These are phyloP conservation scores for Phycomyces nitens DNA, from an alignment of 192 early-diverging fungal genomes.

Conservation along the genomic window DNA sequence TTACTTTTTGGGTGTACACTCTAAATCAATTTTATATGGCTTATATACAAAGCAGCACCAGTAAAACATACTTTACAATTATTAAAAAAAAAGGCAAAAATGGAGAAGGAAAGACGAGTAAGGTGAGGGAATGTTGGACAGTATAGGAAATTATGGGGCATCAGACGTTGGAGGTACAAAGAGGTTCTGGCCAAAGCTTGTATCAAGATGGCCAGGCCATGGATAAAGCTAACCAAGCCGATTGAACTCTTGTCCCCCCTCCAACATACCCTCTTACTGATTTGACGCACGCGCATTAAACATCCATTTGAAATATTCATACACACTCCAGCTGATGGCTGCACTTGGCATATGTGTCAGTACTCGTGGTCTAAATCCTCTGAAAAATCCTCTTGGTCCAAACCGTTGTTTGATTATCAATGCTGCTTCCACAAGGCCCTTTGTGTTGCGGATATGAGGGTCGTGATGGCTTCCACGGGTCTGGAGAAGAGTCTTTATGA, in stretches of 20 bases:
- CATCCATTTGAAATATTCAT: constrained; percentile 79
- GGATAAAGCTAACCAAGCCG: too few relatives aligned
- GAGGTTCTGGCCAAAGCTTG: too few relatives aligned
- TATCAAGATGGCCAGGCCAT: too few relatives aligned
- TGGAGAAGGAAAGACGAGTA: neutral
- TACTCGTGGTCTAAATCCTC: constrained; percentile 75
- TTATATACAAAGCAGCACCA: constrained; percentile 1
- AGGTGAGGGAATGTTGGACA: neutral
- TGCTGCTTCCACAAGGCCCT: constrained; percentile 66
- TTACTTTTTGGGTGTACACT: neutral
- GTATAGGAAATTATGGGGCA: neutral
- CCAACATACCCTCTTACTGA: too few relatives aligned
- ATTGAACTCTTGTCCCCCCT: neutral
- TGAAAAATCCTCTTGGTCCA: constrained; percentile 72
- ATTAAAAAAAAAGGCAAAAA: neutral
- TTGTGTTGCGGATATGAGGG: constrained; percentile 61
- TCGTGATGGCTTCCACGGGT: constrained; percentile 79
- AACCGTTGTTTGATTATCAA: constrained; percentile 74
- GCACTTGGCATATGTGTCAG: constrained; percentile 89
- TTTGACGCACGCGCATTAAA: neutral
- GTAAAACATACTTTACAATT: neutral
- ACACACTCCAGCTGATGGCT: constrained; percentile 92
- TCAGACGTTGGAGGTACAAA: too few relatives aligned
- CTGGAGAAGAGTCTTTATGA: constrained; percentile 91
- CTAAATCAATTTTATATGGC: neutral